phyloP scores from a whole-genome alignment of 768 basidiomycete species.

The Roridomyces roridus region DNA sequence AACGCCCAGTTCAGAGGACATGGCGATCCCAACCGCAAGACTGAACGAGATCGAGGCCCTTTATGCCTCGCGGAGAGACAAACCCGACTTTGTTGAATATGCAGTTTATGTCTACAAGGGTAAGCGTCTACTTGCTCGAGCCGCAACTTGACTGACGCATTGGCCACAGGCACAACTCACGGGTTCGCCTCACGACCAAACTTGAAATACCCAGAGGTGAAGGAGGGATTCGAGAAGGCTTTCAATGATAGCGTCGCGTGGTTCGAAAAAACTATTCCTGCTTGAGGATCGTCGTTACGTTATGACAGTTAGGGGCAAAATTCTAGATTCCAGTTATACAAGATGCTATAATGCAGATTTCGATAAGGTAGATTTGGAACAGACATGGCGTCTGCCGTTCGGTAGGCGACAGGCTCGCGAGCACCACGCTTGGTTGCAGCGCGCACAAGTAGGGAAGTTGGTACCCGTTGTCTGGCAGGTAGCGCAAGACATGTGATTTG shows the following conservation, averaged over 20 bases:
- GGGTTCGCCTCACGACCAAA: conserved; percentile 54
- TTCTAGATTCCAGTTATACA: no score
- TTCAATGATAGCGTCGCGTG: conserved; percentile 49
- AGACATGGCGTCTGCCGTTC: conserved; percentile 10
- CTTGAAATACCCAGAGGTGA: conserved; percentile 42
- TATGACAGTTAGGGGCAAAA: no score
- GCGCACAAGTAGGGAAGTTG: conserved; percentile 46
- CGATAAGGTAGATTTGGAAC: background rate
- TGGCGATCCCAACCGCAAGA: conserved; percentile 6
- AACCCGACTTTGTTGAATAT: conserved; percentile 45
- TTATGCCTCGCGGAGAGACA: conserved; percentile 42
- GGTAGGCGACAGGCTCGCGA: conserved; percentile 17
- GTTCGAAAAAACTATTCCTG: conserved; percentile 49
- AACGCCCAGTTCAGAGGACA: conserved; percentile 9
- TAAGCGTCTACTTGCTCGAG: background rate
- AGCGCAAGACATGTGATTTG: conserved; percentile 33
- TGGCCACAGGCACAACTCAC: conserved; percentile 31
- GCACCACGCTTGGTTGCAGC: conserved; percentile 33
- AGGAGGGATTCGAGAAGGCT: conserved; percentile 47
- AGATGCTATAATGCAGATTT: no score
- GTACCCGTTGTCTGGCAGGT: conserved; percentile 39
- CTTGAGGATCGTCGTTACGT: conserved; percentile 11
- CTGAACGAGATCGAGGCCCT: conserved; percentile 38
- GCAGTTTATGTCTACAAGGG: conserved; percentile 42
- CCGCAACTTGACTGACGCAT: background rate